These are phyloP conservation scores for Talaromyces sp. DNA, from an alignment of 2,329 filamentous ascomycete species.

Conservation along the genomic window DNA sequence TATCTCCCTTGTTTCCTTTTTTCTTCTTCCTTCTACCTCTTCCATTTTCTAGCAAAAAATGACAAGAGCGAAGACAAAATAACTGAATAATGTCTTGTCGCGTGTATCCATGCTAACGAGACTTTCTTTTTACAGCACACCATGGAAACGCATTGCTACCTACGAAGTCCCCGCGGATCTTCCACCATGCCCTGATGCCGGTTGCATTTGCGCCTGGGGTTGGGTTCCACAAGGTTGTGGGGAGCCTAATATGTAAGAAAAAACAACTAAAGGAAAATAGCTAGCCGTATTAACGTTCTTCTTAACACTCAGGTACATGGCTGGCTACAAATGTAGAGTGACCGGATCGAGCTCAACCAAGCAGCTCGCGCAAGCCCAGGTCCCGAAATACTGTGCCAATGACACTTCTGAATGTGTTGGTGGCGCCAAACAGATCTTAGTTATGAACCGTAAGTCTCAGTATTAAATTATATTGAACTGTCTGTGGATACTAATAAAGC, in stretches of 20 bases:
- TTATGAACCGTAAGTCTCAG: slow-evolving; percentile 36
- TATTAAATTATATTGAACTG: not conserved
- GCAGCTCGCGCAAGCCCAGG: slow-evolving; percentile 38
- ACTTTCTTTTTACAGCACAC: slow-evolving; percentile 23
- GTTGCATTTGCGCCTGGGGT: slow-evolving; percentile 40
- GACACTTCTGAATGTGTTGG: slow-evolving; percentile 40
- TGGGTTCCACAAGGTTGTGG: slow-evolving; percentile 39
- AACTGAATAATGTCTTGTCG: too few species aligned
- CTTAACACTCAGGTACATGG: slow-evolving; percentile 37
- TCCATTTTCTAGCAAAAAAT: not conserved
- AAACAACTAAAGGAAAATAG: not conserved
- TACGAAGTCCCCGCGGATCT: slow-evolving; percentile 34
- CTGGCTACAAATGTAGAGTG: slow-evolving; percentile 47
- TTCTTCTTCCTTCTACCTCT: slow-evolving; percentile 11
- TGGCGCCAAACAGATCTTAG: slow-evolving; percentile 51
- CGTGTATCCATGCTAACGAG: not conserved
- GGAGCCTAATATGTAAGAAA: slow-evolving; percentile 32
- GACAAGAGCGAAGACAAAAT: too few species aligned
- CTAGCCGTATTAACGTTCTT: not conserved
- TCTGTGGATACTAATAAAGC: not conserved
- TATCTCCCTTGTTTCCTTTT: not conserved
- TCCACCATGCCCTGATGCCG: slow-evolving; percentile 32
- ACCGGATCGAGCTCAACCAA: slow-evolving; percentile 40
- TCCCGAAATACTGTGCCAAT: slow-evolving; percentile 41
- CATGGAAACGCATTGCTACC: slow-evolving; percentile 35